A percentile compares a stretch with the other conserved stretches of the same genome.
These are phyloP conservation scores for Monosporascus sp. DNA, from an alignment of 2,329 filamentous ascomycete genomes.

Conservation along the genomic window DNA sequence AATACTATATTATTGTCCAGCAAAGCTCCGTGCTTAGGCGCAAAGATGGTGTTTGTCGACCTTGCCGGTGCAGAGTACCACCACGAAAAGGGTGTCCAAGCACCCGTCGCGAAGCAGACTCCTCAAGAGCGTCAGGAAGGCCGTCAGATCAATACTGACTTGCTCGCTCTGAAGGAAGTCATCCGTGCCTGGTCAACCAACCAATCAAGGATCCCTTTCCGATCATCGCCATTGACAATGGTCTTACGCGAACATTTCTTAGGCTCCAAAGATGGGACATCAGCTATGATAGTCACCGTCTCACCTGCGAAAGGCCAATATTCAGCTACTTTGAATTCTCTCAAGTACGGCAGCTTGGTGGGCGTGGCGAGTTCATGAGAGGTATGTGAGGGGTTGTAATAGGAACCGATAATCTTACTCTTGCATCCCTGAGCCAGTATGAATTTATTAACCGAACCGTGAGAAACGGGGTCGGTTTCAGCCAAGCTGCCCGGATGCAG, in stretches of 20 bases:
- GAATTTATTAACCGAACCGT: no score
- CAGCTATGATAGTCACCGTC: conserved; percentile 1
- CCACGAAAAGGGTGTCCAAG: conserved; percentile 18
- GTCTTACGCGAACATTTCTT: conserved; percentile 1
- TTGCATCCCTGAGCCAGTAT: no score
- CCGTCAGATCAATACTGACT: conserved; percentile 38
- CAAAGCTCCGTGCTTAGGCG: conserved; percentile 28
- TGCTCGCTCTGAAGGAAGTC: conserved; percentile 40
- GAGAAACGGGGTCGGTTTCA: no score
- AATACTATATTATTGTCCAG: conserved; percentile 16
- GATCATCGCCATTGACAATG: conserved; percentile 34
- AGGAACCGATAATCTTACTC: no score
- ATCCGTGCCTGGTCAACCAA: conserved; percentile 33
- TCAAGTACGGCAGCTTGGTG: conserved; percentile 1
- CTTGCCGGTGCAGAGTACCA: conserved; percentile 39
- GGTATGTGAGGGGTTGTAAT: no score
- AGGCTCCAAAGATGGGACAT: background rate
- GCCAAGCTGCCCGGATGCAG: no score
- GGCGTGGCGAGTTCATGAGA: background rate
- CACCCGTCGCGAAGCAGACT: conserved; percentile 20
- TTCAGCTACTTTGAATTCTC: conserved; percentile 1
- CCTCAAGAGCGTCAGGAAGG: conserved; percentile 34
- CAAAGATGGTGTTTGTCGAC: conserved; percentile 39
- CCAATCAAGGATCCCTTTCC: conserved; percentile 32
- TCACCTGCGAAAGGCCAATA: background rate